Evolutionary conservation across 495 filamentous ascomycete genomes (phyloP), one percentile per base, ranked within the genome.

Genomic region (Trichoderma virens): DNA sequence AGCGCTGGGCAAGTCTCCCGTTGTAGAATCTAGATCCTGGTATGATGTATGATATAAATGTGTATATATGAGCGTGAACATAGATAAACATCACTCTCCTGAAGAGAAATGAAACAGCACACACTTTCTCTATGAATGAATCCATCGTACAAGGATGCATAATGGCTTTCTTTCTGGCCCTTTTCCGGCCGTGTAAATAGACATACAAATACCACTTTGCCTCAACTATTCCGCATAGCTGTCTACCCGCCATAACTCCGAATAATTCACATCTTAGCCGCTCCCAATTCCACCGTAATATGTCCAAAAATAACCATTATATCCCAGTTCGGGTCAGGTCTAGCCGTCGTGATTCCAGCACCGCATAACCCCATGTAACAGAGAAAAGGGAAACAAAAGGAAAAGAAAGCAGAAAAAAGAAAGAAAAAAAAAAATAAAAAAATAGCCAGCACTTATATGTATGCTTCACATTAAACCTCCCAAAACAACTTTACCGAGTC

Each of bases 401-500:
- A 39, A 38, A 25, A 23, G 11, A 61, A 3, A 39, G 14, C 0
- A 61, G 16, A 27, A 39, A 23, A 11, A 6, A 16, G 3, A 35
- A 23, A 61, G 14, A 23, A 39, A 38, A 2, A 23, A 28, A 59
- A 23, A 27, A 23, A 59, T 5, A 18, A 3, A 47, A 23, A 25
- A 47, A 47, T 23, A 16, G 43, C 43, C 6, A 41, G 9, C 9
- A 11, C 14, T 41, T 25, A 47, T 47, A 23, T 20, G 23, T 9
- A 1, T 8, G 43, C 31, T 30, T 61, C 77, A 98, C 80, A 97
- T 82, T 64, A 98, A 76, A 7, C 93, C 93, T 1, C 92, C 93
- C 11, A 99, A 76, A 1, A 98, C 91, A 45, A 97, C 90, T 74
- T 86, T 92, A 59, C 90, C 90, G 35, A 98, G 83, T 28, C 90